phyloP scores from a whole-genome alignment of 208 protist genomes.

The Wallacemonas collosoma region DNA sequence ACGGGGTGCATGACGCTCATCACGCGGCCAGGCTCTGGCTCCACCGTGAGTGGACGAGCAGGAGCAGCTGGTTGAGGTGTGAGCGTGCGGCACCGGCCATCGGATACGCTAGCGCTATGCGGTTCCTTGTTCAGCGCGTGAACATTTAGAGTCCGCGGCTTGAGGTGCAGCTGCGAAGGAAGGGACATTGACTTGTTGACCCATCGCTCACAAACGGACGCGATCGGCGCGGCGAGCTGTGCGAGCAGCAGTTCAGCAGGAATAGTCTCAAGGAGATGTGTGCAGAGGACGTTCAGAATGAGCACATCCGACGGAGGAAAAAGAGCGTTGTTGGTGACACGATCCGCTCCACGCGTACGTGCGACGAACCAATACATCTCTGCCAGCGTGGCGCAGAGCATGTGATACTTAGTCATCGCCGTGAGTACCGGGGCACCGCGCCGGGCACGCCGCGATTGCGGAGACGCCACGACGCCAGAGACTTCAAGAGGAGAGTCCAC shows the following conservation, averaged over 20 bases:
- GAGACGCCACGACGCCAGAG: neutral
- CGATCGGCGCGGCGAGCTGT: conserved; percentile 50
- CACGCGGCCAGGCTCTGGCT: conserved; percentile 35
- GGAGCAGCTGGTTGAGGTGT: neutral
- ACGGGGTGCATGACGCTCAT: conserved; percentile 58
- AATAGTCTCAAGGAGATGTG: conserved; percentile 77
- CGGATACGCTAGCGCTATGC: neutral
- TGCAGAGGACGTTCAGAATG: conserved; percentile 80
- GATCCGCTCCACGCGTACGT: conserved; percentile 79
- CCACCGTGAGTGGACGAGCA: conserved; percentile 28
- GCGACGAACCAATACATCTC: conserved; percentile 89
- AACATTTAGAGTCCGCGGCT: conserved; percentile 57
- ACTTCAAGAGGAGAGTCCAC: conserved; percentile 22
- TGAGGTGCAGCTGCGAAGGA: conserved; percentile 61
- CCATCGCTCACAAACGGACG: conserved; percentile 61
- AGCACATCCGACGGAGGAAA: conserved; percentile 90
- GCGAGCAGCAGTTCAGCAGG: conserved; percentile 74
- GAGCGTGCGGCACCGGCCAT: neutral
- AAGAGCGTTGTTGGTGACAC: conserved; percentile 90
- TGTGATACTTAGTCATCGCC: conserved; percentile 39
- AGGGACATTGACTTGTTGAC: conserved; percentile 82
- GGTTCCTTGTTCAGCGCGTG: conserved; percentile 43
- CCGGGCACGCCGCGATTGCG: neutral
- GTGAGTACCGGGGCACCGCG: conserved; percentile 7
- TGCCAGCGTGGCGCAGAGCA: conserved; percentile 76